Percentiles rank a stretch among this genome's conserved stretches.
phyloP scores from a whole-genome alignment of 768 basidiomycete genomes.

The Pleurotus giganteus region DNA sequence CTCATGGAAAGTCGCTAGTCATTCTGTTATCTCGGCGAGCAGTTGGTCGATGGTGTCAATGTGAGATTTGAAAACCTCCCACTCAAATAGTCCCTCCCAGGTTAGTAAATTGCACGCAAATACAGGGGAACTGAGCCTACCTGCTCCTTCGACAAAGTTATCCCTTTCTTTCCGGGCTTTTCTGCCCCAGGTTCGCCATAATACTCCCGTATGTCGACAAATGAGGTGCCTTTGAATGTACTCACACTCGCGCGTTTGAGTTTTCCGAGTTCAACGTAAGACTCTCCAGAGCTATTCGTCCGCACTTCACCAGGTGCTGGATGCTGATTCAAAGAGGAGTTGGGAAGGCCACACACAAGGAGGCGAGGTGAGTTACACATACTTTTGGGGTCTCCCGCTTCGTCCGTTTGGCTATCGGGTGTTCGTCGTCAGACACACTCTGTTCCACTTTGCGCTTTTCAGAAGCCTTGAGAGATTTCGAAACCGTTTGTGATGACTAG shows the following conservation, averaged over 20 bases:
- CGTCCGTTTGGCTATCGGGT: too few relatives aligned
- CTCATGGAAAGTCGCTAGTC: conserved; percentile 7
- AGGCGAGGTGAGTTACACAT: too few relatives aligned
- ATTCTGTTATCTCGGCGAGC: conserved; percentile 37
- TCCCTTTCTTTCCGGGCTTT: conserved; percentile 83
- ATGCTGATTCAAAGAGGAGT: too few relatives aligned
- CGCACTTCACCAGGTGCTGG: neutral
- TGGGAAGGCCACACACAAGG: too few relatives aligned
- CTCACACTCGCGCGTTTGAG: conserved; percentile 64
- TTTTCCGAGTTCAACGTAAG: conserved; percentile 71
- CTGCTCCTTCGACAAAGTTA: conserved; percentile 64
- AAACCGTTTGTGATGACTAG: neutral
- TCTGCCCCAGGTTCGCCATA: conserved; percentile 52
- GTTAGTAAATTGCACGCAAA: conserved; percentile 12
- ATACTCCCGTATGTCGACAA: conserved; percentile 76
- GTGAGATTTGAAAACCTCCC: conserved; percentile 52
- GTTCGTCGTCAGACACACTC: neutral
- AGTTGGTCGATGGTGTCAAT: conserved; percentile 49
- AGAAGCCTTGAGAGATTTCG: neutral
- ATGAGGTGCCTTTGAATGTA: conserved; percentile 42
- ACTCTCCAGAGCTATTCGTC: conserved; percentile 34
- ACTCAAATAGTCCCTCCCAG: conserved; percentile 32
- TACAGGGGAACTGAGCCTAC: too few relatives aligned
- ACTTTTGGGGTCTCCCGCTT: too few relatives aligned
- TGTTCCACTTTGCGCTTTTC: neutral